Percentiles rank a stretch among this genome's conserved stretches.
Conservation (phyloP, 139 green algal species). For the Chlamydomonas eustigma region DNA sequence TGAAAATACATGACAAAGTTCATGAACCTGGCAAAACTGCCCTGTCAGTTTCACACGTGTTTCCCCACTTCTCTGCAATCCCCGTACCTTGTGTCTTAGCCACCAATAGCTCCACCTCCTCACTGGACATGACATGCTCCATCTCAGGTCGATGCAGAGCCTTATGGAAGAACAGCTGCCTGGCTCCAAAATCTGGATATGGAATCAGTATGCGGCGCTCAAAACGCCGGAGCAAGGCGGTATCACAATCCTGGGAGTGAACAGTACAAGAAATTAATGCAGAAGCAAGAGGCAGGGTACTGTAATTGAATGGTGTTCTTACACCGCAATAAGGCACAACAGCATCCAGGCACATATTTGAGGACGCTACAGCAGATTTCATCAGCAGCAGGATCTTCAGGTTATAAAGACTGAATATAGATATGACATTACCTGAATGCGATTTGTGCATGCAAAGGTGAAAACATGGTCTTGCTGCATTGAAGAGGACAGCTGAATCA, state of each 20-base stretch:
- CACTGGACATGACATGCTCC: neutral
- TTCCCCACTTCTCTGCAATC: too few relatives aligned
- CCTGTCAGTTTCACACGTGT: too few relatives aligned
- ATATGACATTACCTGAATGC: conserved; percentile 42
- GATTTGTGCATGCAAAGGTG: conserved; percentile 60
- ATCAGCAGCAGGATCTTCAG: too few relatives aligned
- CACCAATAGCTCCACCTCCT: neutral
- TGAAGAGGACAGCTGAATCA: conserved; percentile 40
- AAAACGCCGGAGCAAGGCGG: conserved; percentile 56
- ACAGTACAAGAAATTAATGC: too few relatives aligned
- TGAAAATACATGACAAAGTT: too few relatives aligned
- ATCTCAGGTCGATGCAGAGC: conserved; percentile 16
- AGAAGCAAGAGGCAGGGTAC: too few relatives aligned
- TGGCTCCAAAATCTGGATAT: conserved; percentile 29
- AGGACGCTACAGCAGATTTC: too few relatives aligned
- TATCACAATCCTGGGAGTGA: conserved; percentile 51
- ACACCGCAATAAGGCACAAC: too few relatives aligned
- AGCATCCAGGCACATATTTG: too few relatives aligned
- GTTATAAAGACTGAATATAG: too few relatives aligned
- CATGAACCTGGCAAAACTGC: too few relatives aligned
- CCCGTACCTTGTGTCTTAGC: neutral
- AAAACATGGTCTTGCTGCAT: conserved; percentile 16
- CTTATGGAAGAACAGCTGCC: conserved; percentile 39
- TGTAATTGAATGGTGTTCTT: too few relatives aligned
- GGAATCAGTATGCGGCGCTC: conserved; percentile 49